Conservation (phyloP, 2,329 filamentous ascomycete species). For the Mycosphaerella sp. region DNA sequence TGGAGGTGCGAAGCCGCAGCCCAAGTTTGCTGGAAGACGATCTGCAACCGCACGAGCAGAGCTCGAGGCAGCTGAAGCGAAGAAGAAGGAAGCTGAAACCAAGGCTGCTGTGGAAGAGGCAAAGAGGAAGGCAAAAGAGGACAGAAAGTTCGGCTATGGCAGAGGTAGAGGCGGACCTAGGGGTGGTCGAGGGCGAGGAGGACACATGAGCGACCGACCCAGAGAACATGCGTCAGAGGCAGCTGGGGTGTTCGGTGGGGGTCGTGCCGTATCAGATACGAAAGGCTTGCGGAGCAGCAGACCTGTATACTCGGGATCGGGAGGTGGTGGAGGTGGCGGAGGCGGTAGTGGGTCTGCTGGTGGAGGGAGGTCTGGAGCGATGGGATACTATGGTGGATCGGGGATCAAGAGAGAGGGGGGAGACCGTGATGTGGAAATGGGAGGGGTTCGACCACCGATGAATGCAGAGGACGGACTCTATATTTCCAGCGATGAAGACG, state of each 20-base stretch:
- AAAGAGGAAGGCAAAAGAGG: slow-evolving; percentile 23
- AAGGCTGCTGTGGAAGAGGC: slow-evolving; percentile 31
- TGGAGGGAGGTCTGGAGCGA: slow-evolving; percentile 18
- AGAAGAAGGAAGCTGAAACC: slow-evolving; percentile 36
- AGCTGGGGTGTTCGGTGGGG: slow-evolving; percentile 40
- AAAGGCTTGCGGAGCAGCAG: slow-evolving; percentile 15
- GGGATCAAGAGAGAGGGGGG: slow-evolving; percentile 33
- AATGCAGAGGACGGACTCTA: slow-evolving; percentile 36
- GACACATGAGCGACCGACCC: slow-evolving; percentile 37
- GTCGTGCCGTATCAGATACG: slow-evolving; percentile 23
- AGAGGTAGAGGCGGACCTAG: slow-evolving; percentile 28
- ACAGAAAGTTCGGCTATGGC: slow-evolving; percentile 26
- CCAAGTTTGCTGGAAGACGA: slow-evolving; percentile 40
- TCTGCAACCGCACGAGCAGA: slow-evolving; percentile 42
- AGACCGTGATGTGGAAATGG: slow-evolving; percentile 15
- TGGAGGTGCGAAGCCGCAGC: slow-evolving; percentile 27
- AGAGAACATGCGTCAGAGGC: slow-evolving; percentile 25
- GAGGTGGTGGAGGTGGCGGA: slow-evolving; percentile 13
- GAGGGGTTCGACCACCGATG: slow-evolving; percentile 18
- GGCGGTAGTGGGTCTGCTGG: slow-evolving; percentile 10
- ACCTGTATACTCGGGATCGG: slow-evolving; percentile 6
- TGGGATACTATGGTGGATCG: slow-evolving; percentile 25
- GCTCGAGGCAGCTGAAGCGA: slow-evolving; percentile 36
- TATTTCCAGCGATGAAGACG: slow-evolving; percentile 46
- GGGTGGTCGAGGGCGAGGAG: slow-evolving; percentile 36